Percentiles rank a stretch among this genome's conserved stretches.
These are phyloP conservation scores for Chrysopogon serrulatus DNA, from an alignment of 176 grass and related monocot species.

Conservation along the genomic window DNA sequence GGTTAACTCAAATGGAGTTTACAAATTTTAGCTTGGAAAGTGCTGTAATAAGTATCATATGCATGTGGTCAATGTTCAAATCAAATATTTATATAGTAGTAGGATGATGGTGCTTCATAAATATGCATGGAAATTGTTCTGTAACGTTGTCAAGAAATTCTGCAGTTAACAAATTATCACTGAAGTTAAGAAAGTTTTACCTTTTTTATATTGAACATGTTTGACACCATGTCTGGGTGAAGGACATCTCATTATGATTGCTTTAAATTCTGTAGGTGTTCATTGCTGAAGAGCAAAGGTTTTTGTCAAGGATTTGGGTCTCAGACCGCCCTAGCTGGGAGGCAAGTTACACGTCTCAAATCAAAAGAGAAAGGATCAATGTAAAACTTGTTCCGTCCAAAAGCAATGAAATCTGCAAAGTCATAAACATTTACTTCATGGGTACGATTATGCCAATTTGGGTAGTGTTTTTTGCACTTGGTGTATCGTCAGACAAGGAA, in stretches of 20 bases:
- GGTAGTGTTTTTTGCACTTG: slow-evolving; percentile 82
- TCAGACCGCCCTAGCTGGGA: slow-evolving; percentile 24
- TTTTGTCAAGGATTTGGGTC: slow-evolving; percentile 67
- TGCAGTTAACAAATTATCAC: not conserved
- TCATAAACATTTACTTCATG: slow-evolving; percentile 55
- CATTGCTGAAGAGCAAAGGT: slow-evolving; percentile 75
- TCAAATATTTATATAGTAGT: not conserved
- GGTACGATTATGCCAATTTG: slow-evolving; percentile 61
- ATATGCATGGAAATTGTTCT: not conserved
- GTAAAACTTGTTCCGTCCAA: slow-evolving; percentile 53
- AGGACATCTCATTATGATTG: not conserved
- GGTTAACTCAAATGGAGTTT: not conserved
- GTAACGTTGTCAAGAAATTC: slow-evolving; percentile 1
- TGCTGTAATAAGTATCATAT: slow-evolving; percentile 6
- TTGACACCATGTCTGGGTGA: not conserved
- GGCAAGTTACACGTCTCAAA: slow-evolving; percentile 42
- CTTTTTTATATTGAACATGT: not conserved
- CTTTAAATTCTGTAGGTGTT: slow-evolving; percentile 56
- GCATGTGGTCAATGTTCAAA: not conserved
- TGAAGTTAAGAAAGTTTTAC: slow-evolving; percentile 6
- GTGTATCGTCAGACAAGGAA: slow-evolving; percentile 73
- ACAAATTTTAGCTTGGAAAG: not conserved
- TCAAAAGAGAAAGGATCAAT: slow-evolving; percentile 34
- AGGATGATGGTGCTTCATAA: not conserved
- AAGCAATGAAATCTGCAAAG: slow-evolving; percentile 49